phyloP scores from a whole-genome alignment of 2,329 filamentous ascomycete species.

The Pyricularia sp. region DNA sequence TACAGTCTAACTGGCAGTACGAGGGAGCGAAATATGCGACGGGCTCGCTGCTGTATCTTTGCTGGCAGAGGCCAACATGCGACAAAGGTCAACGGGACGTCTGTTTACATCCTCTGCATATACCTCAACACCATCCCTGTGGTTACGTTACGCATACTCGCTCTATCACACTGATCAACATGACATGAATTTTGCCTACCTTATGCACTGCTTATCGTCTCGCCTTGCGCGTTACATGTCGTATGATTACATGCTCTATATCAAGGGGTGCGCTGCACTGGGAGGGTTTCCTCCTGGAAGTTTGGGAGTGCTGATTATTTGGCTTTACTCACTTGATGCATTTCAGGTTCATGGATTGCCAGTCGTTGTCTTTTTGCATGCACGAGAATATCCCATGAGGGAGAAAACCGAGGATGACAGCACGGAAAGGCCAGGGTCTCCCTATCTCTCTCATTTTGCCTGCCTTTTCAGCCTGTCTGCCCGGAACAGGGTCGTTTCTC shows the following conservation, averaged over 20 bases:
- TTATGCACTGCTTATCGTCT: background rate
- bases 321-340: background rate
- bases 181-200: background rate
- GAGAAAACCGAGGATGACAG: background rate
- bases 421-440: background rate
- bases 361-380: background rate
- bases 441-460: background rate
- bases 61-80: background rate
- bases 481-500: background rate
- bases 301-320: background rate
- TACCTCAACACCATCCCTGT: background rate
- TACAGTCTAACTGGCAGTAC: constrained; percentile 49
- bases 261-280: background rate
- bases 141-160: background rate
- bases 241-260: background rate
- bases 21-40: background rate
- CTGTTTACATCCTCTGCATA: background rate
- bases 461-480: background rate
- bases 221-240: background rate
- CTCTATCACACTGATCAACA: background rate
- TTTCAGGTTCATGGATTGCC: background rate
- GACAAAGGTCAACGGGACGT: background rate
- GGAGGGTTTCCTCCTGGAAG: background rate
- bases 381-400: background rate
- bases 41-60: background rate